Conservation (phyloP, 2,329 filamentous ascomycete species). For the Colletotrichum sp. region DNA sequence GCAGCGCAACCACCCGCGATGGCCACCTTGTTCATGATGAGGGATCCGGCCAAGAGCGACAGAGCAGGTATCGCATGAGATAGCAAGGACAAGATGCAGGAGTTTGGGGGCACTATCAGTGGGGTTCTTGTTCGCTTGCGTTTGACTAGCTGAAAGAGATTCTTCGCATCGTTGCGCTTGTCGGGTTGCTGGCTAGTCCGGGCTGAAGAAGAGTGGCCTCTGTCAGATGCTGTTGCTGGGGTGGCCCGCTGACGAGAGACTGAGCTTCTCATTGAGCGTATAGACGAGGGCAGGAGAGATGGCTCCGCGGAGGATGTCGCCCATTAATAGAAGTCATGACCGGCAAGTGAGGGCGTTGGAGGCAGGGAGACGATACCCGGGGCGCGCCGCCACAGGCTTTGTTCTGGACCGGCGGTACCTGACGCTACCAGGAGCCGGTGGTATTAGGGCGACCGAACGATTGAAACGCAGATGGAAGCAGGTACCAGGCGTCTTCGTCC, state of each 20-base stretch:
- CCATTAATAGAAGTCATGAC: constrained; percentile 7
- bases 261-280: neutral
- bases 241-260: constrained; percentile 9
- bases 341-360: neutral
- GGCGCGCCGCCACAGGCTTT: constrained; percentile 1
- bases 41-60: neutral
- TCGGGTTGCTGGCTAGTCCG: neutral
- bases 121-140: constrained; percentile 3
- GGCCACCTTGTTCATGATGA: neutral
- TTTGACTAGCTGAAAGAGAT: constrained; percentile 12
- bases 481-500: neutral
- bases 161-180: constrained; percentile 7
- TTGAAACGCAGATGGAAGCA: neutral
- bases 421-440: neutral
- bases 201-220: constrained; percentile 2
- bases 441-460: neutral
- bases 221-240: neutral
- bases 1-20: constrained; percentile 1
- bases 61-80: neutral
- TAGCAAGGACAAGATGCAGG: neutral
- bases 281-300: neutral
- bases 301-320: neutral
- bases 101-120: neutral
- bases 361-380: neutral
- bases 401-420: neutral